Conservation (phyloP, 2,329 filamentous ascomycete genomes). For the Aspergillus proliferans region DNA sequence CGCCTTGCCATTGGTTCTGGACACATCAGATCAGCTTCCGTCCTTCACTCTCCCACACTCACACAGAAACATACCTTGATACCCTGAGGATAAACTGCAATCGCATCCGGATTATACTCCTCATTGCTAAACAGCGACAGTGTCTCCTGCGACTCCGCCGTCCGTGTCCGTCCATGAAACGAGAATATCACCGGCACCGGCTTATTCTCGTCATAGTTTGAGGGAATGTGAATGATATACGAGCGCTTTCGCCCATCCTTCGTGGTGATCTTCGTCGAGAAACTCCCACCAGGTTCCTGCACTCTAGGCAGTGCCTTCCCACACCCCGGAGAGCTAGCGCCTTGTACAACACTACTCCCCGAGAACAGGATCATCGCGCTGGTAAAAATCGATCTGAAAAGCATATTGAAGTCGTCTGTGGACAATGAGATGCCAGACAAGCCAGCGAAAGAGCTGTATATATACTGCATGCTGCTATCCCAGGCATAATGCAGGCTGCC, state of each 20-base stretch:
- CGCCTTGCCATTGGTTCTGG: not conserved
- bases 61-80: slow-evolving; percentile 15
- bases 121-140: slow-evolving; percentile 44
- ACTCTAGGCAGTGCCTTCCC: slow-evolving; percentile 10
- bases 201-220: slow-evolving; percentile 30
- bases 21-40: not conserved
- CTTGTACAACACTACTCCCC: no score
- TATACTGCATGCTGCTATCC: no score
- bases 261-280: slow-evolving; percentile 9
- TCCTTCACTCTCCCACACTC: not conserved
- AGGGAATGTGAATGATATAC: slow-evolving; percentile 21
- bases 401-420: no score
- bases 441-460: no score
- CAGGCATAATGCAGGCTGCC: no score
- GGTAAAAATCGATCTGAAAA: no score
- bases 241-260: slow-evolving; percentile 14
- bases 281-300: slow-evolving; percentile 2
- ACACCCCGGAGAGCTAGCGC: slow-evolving; percentile 10
- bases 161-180: slow-evolving; percentile 41
- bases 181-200: slow-evolving; percentile 43
- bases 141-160: slow-evolving; percentile 33
- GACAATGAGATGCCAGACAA: no score
- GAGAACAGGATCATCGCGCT: no score
- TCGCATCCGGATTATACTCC: slow-evolving; percentile 38
- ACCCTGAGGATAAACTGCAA: slow-evolving; percentile 43